A percentile compares a stretch with the other conserved stretches of the same genome.
Evolutionary conservation across 352 stramenopile species (phyloP).

Genomic region (Heterotrichella gracilis): DNA sequence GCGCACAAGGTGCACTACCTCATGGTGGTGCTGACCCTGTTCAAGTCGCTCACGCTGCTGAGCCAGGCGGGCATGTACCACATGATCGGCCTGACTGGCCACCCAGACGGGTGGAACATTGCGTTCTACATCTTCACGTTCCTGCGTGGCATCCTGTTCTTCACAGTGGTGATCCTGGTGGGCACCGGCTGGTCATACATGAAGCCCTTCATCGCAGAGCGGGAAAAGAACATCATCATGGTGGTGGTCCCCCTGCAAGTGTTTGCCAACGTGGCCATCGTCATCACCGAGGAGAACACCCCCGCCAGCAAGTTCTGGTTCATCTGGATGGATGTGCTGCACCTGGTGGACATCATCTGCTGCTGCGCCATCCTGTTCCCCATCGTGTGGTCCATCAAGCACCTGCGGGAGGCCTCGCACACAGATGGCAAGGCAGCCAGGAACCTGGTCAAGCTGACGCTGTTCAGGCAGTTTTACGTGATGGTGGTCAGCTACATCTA

Average conservation of each 20-base stretch:
- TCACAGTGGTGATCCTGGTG: conserved; percentile 78
- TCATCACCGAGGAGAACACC: conserved; percentile 39
- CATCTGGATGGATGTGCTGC: conserved; percentile 51
- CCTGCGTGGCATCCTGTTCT: conserved; percentile 72
- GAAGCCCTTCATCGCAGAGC: conserved; percentile 59
- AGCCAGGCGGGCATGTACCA: conserved; percentile 65
- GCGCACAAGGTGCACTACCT: conserved; percentile 72
- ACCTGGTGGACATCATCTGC: conserved; percentile 74
- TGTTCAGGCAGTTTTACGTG: conserved; percentile 81
- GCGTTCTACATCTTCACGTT: conserved; percentile 74
- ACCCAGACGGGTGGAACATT: conserved; percentile 52
- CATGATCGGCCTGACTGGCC: conserved; percentile 63
- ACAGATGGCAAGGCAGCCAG: conserved; percentile 42
- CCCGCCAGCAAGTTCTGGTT: conserved; percentile 36
- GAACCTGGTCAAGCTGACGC: conserved; percentile 55
- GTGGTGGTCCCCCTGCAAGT: conserved; percentile 54
- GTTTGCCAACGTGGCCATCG: conserved; percentile 65
- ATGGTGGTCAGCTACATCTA: conserved; percentile 87
- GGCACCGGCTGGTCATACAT: conserved; percentile 76
- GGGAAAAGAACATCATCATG: conserved; percentile 67
- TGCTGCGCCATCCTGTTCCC: conserved; percentile 69
- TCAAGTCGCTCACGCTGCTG: conserved; percentile 63
- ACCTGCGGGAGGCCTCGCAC: conserved; percentile 35
- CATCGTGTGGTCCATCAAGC: conserved; percentile 68
- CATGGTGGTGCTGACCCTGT: conserved; percentile 54